A percentile compares a stretch with the other conserved stretches of the same genome.
These are phyloP conservation scores for Sclerotinia subarctica DNA, from an alignment of 2,329 filamentous ascomycete species.

Conservation along the genomic window DNA sequence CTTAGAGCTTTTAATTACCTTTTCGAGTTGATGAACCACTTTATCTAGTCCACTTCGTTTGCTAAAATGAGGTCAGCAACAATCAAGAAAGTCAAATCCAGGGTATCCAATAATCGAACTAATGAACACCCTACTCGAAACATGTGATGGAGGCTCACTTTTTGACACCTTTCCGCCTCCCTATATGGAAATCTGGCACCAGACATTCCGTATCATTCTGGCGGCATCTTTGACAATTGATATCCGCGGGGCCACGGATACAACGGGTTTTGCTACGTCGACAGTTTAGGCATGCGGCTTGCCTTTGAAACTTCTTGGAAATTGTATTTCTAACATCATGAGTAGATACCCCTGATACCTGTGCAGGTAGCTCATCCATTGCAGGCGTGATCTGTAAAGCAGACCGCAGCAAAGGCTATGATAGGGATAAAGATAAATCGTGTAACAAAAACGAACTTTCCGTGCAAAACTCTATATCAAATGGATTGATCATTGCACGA, in stretches of 20 bases:
- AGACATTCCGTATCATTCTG: constrained; percentile 60
- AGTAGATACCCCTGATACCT: background rate
- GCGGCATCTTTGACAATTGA: constrained; percentile 59
- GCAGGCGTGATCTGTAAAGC: background rate
- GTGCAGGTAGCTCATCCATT: constrained; percentile 1
- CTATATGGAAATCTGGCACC: constrained; percentile 69
- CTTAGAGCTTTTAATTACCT: constrained; percentile 58
- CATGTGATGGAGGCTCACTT: constrained; percentile 52
- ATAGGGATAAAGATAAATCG: background rate
- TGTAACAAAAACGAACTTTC: background rate
- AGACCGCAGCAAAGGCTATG: background rate
- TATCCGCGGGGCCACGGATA: constrained; percentile 51
- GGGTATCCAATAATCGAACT: background rate
- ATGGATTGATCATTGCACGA: background rate
- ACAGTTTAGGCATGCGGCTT: constrained; percentile 61
- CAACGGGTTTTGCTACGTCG: constrained; percentile 67
- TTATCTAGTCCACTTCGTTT: constrained; percentile 73
- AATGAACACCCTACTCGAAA: background rate
- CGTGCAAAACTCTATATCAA: background rate
- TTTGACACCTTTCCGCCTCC: constrained; percentile 72
- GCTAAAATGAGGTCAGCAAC: constrained; percentile 42
- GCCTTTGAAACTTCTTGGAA: constrained; percentile 25
- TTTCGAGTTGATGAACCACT: constrained; percentile 69
- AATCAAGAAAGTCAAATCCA: background rate
- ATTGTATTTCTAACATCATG: background rate